phyloP scores from a whole-genome alignment of 345 rosid genomes.

The Physaria fendleri region DNA sequence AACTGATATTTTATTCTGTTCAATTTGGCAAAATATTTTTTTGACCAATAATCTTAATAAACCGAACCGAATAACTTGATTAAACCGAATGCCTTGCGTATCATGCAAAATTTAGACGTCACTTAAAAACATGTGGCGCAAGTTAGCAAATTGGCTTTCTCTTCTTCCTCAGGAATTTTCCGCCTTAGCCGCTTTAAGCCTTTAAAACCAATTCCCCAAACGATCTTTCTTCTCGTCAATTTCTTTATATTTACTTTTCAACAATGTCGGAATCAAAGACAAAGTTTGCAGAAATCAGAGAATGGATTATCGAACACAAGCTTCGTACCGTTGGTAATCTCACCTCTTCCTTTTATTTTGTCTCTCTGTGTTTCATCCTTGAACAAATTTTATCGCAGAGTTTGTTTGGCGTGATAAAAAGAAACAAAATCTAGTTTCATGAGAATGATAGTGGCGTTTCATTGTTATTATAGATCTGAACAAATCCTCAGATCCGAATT shows the following conservation, averaged over 20 bases:
- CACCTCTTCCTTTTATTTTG: not conserved
- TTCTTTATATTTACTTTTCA: not conserved
- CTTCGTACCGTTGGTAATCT: slow-evolving; percentile 83
- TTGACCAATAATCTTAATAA: too few species aligned
- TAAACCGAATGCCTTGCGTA: too few species aligned
- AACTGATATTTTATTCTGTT: too few species aligned
- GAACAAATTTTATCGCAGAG: not conserved
- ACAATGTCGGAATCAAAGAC: slow-evolving; percentile 65
- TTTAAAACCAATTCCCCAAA: slow-evolving; percentile 8
- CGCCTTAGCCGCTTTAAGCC: slow-evolving; percentile 19
- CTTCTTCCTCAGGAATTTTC: not conserved
- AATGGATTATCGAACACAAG: slow-evolving; percentile 85
- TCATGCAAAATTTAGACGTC: too few species aligned
- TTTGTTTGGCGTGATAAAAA: not conserved
- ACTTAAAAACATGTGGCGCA: too few species aligned
- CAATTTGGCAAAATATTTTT: too few species aligned
- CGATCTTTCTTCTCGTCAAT: not conserved
- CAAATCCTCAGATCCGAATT: not conserved
- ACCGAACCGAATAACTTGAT: too few species aligned
- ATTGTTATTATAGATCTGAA: not conserved
- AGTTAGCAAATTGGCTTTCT: slow-evolving; percentile 21
- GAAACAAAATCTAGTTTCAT: not conserved
- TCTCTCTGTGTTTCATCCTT: not conserved
- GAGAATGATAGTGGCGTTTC: not conserved
- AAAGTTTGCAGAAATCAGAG: slow-evolving; percentile 51